Percentiles rank a stretch among this genome's conserved stretches.
Evolutionary conservation across 306 rosid genomes (phyloP).

Genomic region (Corylus americana): DNA sequence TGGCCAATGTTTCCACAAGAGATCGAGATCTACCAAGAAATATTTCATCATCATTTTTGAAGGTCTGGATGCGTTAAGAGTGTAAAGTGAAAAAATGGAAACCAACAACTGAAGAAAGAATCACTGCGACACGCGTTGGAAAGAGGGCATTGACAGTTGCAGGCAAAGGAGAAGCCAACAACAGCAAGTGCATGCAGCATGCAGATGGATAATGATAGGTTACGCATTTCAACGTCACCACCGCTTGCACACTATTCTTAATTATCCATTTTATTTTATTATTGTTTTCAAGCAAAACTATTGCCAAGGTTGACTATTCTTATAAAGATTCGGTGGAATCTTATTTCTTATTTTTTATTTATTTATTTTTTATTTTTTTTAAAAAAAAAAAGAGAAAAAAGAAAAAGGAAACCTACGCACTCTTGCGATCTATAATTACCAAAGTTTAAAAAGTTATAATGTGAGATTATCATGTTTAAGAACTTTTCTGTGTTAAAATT

Average conservation of each 20-base stretch:
- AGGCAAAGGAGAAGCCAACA: neutral
- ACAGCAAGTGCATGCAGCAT: conserved; percentile 24
- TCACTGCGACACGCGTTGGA: conserved; percentile 32
- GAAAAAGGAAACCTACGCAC: too few species aligned
- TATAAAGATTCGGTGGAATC: too few species aligned
- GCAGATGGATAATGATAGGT: conserved; percentile 1
- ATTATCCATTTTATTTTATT: neutral
- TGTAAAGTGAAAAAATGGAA: neutral
- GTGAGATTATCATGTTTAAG: too few species aligned
- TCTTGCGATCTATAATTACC: too few species aligned
- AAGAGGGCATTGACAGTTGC: conserved; percentile 28
- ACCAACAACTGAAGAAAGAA: neutral
- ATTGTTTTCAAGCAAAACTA: too few species aligned
- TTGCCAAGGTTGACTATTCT: too few species aligned
- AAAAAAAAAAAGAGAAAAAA: too few species aligned
- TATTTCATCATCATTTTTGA: neutral
- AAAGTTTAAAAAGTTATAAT: too few species aligned
- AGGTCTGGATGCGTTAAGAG: neutral
- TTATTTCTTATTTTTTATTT: too few species aligned
- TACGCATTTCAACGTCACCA: conserved; percentile 31
- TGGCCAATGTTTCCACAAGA: neutral
- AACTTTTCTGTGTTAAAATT: too few species aligned
- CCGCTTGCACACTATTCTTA: conserved; percentile 6
- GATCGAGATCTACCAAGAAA: neutral
- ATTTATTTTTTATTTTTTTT: too few species aligned